Evolutionary conservation across 2,329 filamentous ascomycete species (phyloP), one percentile per base, ranked within the genome.

Genomic region (Coccinonectria pachysandricola): DNA sequence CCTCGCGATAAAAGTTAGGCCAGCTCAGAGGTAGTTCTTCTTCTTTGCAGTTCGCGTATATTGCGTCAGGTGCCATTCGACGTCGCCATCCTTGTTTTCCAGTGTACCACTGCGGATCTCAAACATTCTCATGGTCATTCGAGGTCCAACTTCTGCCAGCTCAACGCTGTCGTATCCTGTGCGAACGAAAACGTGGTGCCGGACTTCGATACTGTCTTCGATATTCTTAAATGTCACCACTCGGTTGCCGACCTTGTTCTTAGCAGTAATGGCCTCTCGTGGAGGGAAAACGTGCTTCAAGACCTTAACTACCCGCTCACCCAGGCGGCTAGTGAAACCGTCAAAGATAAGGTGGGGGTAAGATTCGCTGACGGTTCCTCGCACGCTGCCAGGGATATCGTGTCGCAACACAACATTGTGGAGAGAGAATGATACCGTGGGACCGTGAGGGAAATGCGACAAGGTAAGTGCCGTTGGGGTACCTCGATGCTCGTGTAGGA

Each of bases 301-400:
- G 9, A 96, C 82, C 53, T 92, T 87, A 26, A 86, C 81, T 10
- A 95, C 76, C 11, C 91, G 72, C 45, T 77, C 68, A 28, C 91
- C 91, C 5, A 96, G 62, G 17, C 71, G 71, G 5, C 81, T 85
- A 5, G 70, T 80, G 58, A 98, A 96, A 3, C 86, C 86, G 47
- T 98, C 91, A 45, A 98, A 96, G 36, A 98, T 83, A 3, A 98
- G 65, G 48, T 96, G 88, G 0, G 91, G 91, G 45, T 95, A 98
- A 19, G 76, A 79, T 57, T 98, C 91, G 35, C 76, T 84, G 24
- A 95, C 85, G 2, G 86, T 94, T 24, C 91, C 91, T 31, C 82
- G 72, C 7, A 85, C 74, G 21, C 79, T 75, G 38, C 91, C 86
- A 2, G 91, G 88, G 12, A 98, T 93, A 51, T 98, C 91, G 34